Evolutionary conservation across 345 rosid species (phyloP).

Genomic region (Noccaea caerulescens): DNA sequence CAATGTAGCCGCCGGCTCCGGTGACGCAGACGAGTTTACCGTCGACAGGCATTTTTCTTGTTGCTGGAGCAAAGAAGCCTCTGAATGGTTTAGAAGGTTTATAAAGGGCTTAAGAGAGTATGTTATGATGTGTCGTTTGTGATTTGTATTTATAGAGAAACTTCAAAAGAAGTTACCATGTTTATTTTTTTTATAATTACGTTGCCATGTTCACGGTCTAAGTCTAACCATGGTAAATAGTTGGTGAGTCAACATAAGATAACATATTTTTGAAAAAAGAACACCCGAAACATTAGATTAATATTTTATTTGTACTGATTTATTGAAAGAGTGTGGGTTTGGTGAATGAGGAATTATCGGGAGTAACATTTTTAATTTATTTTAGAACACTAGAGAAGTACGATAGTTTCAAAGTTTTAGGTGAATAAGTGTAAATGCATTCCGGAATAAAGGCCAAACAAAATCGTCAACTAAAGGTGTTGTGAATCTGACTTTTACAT

Average conservation of each 20-base stretch:
- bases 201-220: conserved; percentile 11
- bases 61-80: conserved; percentile 18
- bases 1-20: conserved; percentile 98
- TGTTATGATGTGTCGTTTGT: conserved; percentile 30
- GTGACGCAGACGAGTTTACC: conserved; percentile 86
- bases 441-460: conserved; percentile 23
- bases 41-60: conserved; percentile 52
- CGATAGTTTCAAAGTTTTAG: conserved; percentile 17
- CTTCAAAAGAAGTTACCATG: conserved; percentile 17
- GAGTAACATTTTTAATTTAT: not conserved
- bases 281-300: not conserved
- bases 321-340: conserved; percentile 39
- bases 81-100: conserved; percentile 16
- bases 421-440: conserved; percentile 32
- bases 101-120: not conserved
- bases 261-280: not conserved
- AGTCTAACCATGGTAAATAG: conserved; percentile 43
- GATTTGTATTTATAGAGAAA: conserved; percentile 40
- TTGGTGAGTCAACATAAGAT: conserved; percentile 39
- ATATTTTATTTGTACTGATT: not conserved
- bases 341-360: conserved; percentile 33
- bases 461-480: conserved; percentile 32
- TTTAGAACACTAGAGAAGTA: conserved; percentile 25
- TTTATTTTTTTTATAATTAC: not conserved
- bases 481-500: conserved; percentile 34